phyloP scores from a whole-genome alignment of 805 yeast genomes.

The Saturnispora saitoi region DNA sequence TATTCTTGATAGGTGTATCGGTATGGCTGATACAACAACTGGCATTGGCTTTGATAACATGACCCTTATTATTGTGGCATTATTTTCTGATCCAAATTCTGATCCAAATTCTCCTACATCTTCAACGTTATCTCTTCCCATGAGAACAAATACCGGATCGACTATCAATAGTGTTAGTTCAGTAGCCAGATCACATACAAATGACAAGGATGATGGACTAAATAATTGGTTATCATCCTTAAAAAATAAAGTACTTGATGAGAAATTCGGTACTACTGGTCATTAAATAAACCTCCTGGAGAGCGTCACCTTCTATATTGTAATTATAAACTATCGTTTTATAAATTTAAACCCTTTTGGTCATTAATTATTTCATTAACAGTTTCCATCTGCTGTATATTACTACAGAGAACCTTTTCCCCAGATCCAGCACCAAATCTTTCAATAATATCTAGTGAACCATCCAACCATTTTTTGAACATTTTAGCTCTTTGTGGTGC shows the following conservation, averaged over 20 bases:
- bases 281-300: slow-evolving; percentile 9
- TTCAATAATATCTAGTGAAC: slow-evolving; percentile 34
- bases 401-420: slow-evolving; percentile 49
- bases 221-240: slow-evolving; percentile 53
- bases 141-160: slow-evolving; percentile 3
- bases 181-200: not conserved
- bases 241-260: slow-evolving; percentile 33
- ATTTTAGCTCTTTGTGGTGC: slow-evolving; percentile 69
- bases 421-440: slow-evolving; percentile 58
- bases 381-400: slow-evolving; percentile 14
- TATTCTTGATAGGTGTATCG: slow-evolving; percentile 55
- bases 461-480: slow-evolving; percentile 46
- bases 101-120: not conserved
- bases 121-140: not conserved
- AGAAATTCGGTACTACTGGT: slow-evolving; percentile 26
- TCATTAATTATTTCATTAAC: slow-evolving; percentile 7
- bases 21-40: slow-evolving; percentile 62
- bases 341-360: not conserved
- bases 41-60: slow-evolving; percentile 80
- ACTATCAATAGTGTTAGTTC: not conserved
- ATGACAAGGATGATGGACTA: slow-evolving; percentile 19
- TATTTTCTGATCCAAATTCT: not conserved
- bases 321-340: not conserved
- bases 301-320: slow-evolving; percentile 1
- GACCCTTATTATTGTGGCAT: slow-evolving; percentile 56